Percentiles rank a stretch among this genome's conserved stretches.
phyloP scores from a whole-genome alignment of 2,329 filamentous ascomycete species.

The Cylindrodendrum hubeiense region DNA sequence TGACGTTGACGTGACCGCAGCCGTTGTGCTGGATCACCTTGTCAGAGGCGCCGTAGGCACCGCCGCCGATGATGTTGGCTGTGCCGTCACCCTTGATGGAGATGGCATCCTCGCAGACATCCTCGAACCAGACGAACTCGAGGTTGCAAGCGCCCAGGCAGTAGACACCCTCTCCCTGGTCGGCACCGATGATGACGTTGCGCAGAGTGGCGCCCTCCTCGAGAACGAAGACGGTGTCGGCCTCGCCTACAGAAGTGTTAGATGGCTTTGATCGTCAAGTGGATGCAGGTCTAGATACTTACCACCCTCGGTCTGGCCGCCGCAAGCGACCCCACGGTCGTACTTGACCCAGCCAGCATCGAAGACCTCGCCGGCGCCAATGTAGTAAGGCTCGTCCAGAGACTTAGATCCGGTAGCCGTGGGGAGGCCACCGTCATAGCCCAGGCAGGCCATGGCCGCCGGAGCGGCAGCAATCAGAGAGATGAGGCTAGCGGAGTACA shows the following conservation, averaged over 20 bases:
- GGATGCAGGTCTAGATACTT: conserved; percentile 35
- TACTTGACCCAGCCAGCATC: conserved; percentile 52
- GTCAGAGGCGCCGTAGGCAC: conserved; percentile 52
- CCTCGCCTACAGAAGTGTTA: conserved; percentile 24
- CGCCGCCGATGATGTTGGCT: conserved; percentile 55
- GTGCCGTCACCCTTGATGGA: conserved; percentile 50
- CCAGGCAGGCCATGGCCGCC: conserved; percentile 47
- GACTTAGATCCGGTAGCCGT: conserved; percentile 44
- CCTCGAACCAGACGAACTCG: conserved; percentile 63
- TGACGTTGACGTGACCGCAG: conserved; percentile 55
- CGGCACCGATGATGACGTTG: conserved; percentile 60
- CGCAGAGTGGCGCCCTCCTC: conserved; percentile 56
- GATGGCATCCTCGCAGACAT: conserved; percentile 56
- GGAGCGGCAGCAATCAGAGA: conserved; percentile 35
- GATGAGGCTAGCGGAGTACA: conserved; percentile 33
- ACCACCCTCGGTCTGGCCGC: conserved; percentile 57
- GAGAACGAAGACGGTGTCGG: conserved; percentile 57
- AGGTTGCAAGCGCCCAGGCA: conserved; percentile 58
- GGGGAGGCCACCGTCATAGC: conserved; percentile 47
- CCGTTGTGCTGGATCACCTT: conserved; percentile 58
- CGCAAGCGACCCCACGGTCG: conserved; percentile 57
- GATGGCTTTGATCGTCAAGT: neutral
- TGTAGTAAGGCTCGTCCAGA: conserved; percentile 46
- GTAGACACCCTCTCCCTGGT: conserved; percentile 61
- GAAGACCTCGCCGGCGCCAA: conserved; percentile 43